Evolutionary conservation across 208 protist genomes (phyloP).

Genomic region (Acanthamoeba healyi): DNA sequence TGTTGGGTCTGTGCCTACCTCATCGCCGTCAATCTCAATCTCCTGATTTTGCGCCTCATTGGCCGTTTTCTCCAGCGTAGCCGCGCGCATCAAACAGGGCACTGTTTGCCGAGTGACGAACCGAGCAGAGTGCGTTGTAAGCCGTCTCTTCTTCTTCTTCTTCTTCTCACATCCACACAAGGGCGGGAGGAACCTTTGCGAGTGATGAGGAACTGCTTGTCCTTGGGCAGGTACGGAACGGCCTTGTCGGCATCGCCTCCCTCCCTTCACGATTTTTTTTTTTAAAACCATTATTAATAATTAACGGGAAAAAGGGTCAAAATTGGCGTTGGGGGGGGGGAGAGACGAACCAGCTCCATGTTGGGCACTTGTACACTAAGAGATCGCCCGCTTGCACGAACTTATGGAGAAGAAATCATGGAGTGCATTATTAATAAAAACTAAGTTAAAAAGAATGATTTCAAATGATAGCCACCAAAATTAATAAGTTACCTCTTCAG

Average conservation of each 20-base stretch:
- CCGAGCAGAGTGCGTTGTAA: too few relatives aligned
- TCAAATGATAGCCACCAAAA: too few relatives aligned
- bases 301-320: conserved; percentile 11
- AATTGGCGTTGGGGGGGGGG: neutral
- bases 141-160: too few relatives aligned
- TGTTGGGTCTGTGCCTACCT: too few relatives aligned
- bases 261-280: conserved; percentile 80
- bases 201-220: conserved; percentile 97
- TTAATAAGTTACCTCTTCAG: conserved; percentile 90
- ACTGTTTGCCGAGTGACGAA: too few relatives aligned
- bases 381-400: conserved; percentile 97
- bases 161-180: too few relatives aligned
- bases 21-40: conserved; percentile 46
- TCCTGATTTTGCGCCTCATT: conserved; percentile 55
- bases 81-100: conserved; percentile 81
- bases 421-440: neutral
- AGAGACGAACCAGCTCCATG: conserved; percentile 94
- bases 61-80: conserved; percentile 28
- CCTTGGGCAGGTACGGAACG: conserved; percentile 93
- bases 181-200: conserved; percentile 83
- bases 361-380: conserved; percentile 95
- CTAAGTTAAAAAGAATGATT: neutral
- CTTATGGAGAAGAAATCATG: conserved; percentile 42
- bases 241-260: conserved; percentile 89
- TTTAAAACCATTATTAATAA: conserved; percentile 18